A percentile compares a stretch with the other conserved stretches of the same genome.
Evolutionary conservation across 1,284 basidiomycete species (phyloP).

Genomic region (Irpex rosettiformis): DNA sequence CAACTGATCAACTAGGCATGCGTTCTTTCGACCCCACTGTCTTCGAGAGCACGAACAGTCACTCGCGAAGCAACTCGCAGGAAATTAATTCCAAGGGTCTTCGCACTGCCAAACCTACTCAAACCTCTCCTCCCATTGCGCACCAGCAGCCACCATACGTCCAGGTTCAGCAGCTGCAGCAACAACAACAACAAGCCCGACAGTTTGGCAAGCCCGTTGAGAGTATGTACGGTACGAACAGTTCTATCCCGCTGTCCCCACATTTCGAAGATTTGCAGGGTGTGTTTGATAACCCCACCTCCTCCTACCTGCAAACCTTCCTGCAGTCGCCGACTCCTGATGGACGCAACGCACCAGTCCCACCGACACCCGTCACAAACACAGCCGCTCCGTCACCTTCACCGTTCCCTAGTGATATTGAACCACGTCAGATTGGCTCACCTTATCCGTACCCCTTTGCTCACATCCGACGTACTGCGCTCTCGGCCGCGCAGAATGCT

Average conservation of each 20-base stretch:
- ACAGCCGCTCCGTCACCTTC: conserved; percentile 68
- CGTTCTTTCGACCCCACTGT: conserved; percentile 51
- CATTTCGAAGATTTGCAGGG: conserved; percentile 50
- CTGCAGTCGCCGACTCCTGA: conserved; percentile 37
- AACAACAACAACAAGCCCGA: conserved; percentile 20
- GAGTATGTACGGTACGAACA: conserved; percentile 16
- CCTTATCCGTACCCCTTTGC: conserved; percentile 74
- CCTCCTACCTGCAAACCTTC: conserved; percentile 56
- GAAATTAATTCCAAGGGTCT: conserved; percentile 16
- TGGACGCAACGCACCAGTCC: conserved; percentile 63
- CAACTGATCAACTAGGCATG: conserved; percentile 59
- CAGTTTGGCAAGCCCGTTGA: not conserved
- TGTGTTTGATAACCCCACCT: conserved; percentile 51
- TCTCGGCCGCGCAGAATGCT: conserved; percentile 35
- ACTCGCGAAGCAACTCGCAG: conserved; percentile 22
- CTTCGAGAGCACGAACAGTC: conserved; percentile 40
- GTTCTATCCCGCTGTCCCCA: conserved; percentile 18
- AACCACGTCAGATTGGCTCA: conserved; percentile 52
- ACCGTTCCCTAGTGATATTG: conserved; percentile 38
- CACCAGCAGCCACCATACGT: conserved; percentile 12
- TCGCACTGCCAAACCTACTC: conserved; percentile 10
- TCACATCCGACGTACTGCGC: conserved; percentile 56
- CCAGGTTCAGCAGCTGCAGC: conserved; percentile 14
- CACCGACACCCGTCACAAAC: conserved; percentile 71
- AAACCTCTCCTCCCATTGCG: conserved; percentile 5